Evolutionary conservation across 2,329 filamentous ascomycete genomes (phyloP), one percentile per base, ranked within the genome.

Genomic region (Madurella fahalii): DNA sequence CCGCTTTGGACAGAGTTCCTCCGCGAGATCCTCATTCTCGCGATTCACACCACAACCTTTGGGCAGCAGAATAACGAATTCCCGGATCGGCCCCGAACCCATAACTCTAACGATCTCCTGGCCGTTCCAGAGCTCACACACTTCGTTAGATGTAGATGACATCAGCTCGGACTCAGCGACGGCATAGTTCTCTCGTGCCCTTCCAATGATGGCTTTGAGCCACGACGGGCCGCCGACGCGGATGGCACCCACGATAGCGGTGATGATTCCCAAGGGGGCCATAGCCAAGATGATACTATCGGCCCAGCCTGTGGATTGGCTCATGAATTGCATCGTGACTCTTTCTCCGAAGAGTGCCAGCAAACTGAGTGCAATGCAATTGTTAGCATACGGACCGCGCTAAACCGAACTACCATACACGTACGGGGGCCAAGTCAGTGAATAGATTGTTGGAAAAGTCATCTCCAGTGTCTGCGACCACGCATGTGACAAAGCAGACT

Each of bases 291-390:
- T 71, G 2, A 79, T 62, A 39, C 72, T 71, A 40, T 79, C 77
- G 0, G 72, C 61, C 44, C 68, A 64, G 2, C 65, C 69, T 2
- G 72, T 66, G 0, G 71, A 71, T 34, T 77, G 69, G 45, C 73
- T 77, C 20, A 79, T 68, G 50, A 75, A 79, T 59, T 79, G 76
- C 61, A 73, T 77, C 0, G 74, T 73, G 3, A 77, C 69, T 17
- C 70, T 66, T 40, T 78, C 75, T 1, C 75, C 76, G 39, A 79
- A 79, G 5, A 57, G 40, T 5, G 54, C 40, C 8, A 56, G 52
- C 13, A 37, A 15, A 9, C 34, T 37, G 13, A 15, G 13, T 37
- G 34, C 4, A 11, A 9, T 3, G 9, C 34, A 4, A 37, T 11
- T 11, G 34, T 37, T 15, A 37, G 9, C 9, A 37, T 11, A 37